Percentiles rank a stretch among this genome's conserved stretches.
Conservation (phyloP, 1,284 basidiomycete genomes). For the Mycena sp. region DNA sequence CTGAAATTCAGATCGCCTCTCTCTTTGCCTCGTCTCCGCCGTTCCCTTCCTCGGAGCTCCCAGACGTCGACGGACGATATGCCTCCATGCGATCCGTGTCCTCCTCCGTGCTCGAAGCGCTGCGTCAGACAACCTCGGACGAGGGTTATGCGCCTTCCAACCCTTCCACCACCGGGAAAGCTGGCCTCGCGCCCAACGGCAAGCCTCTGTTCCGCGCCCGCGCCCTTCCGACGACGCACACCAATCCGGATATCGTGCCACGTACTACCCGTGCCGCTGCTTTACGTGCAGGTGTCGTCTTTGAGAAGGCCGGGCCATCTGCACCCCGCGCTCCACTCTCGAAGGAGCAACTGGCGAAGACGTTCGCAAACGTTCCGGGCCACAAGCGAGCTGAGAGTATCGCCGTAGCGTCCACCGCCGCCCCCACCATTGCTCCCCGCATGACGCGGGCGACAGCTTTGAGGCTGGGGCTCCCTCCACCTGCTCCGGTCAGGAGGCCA, state of each 20-base stretch:
- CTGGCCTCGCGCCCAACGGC: constrained; percentile 40
- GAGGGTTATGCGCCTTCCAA: constrained; percentile 55
- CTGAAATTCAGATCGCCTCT: constrained; percentile 78
- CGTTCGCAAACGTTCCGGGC: constrained; percentile 79
- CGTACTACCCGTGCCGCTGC: constrained; percentile 82
- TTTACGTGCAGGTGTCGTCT: constrained; percentile 66
- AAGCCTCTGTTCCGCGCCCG: constrained; percentile 75
- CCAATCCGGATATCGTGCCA: constrained; percentile 75
- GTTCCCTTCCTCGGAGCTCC: constrained; percentile 72
- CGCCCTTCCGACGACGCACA: constrained; percentile 68
- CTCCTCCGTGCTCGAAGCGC: constrained; percentile 55
- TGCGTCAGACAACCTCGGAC: constrained; percentile 50
- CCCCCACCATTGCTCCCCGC: constrained; percentile 75
- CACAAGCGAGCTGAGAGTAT: constrained; percentile 77
- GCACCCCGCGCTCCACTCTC: constrained; percentile 57
- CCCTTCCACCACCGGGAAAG: constrained; percentile 40
- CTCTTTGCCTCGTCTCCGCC: constrained; percentile 83
- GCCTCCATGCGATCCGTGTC: constrained; percentile 56
- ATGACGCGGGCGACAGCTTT: constrained; percentile 79
- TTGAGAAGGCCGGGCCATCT: constrained; percentile 37
- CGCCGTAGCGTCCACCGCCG: constrained; percentile 75
- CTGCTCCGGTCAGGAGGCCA: constrained; percentile 45
- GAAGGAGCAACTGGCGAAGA: constrained; percentile 68
- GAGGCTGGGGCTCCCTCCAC: constrained; percentile 60
- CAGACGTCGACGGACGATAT: constrained; percentile 43